Conservation (phyloP, 148 eudicot genomes). For the Silene uniflora region DNA sequence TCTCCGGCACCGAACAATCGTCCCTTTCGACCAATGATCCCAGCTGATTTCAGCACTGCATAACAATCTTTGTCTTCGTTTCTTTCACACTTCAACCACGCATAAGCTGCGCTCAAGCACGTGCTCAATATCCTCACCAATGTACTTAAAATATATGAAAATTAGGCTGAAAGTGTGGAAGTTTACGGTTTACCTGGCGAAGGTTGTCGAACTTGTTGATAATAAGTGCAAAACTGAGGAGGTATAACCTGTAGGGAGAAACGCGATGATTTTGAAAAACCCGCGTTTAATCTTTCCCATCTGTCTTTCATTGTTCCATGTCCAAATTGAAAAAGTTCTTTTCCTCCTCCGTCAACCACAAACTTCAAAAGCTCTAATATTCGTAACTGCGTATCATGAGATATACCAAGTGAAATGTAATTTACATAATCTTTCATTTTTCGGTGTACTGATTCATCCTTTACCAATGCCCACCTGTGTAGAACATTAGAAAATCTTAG, state of each 20-base stretch:
- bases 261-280: slow-evolving; percentile 42
- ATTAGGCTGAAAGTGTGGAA: too few relatives aligned
- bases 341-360: slow-evolving; percentile 41
- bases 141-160: neutral
- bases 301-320: slow-evolving; percentile 38
- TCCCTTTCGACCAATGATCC: slow-evolving; percentile 42
- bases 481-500: too few relatives aligned
- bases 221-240: slow-evolving; percentile 53
- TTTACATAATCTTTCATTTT: slow-evolving; percentile 37
- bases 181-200: slow-evolving; percentile 48
- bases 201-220: slow-evolving; percentile 40
- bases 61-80: slow-evolving; percentile 38
- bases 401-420: slow-evolving; percentile 33
- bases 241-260: slow-evolving; percentile 50
- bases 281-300: too few relatives aligned
- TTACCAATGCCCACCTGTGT: slow-evolving; percentile 76
- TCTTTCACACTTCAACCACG: slow-evolving; percentile 56
- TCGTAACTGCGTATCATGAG: slow-evolving; percentile 64
- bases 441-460: too few relatives aligned
- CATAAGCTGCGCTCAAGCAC: too few relatives aligned
- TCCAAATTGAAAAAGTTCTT: slow-evolving; percentile 45
- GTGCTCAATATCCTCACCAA: too few relatives aligned
- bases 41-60: slow-evolving; percentile 32
- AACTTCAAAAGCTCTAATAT: slow-evolving; percentile 55
- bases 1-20: slow-evolving; percentile 30